A percentile compares a stretch with the other conserved stretches of the same genome.
Conservation (phyloP, 2,329 filamentous ascomycete genomes). For the Fusarium floridanum region DNA sequence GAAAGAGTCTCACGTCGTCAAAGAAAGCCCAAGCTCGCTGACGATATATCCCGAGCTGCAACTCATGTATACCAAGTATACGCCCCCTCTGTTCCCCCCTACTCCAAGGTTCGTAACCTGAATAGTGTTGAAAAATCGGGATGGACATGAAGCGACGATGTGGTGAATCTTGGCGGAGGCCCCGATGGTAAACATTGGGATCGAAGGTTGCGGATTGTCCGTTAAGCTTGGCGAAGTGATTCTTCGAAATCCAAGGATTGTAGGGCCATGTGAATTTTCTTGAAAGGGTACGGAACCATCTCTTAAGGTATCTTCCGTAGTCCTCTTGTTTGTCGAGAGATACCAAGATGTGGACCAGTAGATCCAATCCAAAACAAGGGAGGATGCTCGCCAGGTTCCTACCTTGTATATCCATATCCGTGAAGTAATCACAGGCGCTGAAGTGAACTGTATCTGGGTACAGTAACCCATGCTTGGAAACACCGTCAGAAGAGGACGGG, state of each 20-base stretch:
- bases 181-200: background rate
- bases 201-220: background rate
- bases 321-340: background rate
- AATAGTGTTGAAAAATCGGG: background rate
- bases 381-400: background rate
- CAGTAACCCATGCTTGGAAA: background rate
- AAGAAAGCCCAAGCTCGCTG: constrained; percentile 6
- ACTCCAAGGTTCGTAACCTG: background rate
- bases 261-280: background rate
- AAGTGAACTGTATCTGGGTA: background rate
- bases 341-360: background rate
- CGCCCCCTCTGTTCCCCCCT: background rate
- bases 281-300: background rate
- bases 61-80: background rate
- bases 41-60: background rate
- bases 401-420: background rate
- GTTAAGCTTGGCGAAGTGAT: background rate
- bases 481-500: background rate
- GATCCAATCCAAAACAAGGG: background rate
- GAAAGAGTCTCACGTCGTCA: background rate
- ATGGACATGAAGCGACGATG: too few species aligned
- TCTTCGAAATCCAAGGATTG: background rate
- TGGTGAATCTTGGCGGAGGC: background rate
- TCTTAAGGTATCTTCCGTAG: background rate
- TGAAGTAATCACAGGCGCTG: background rate